These are phyloP conservation scores for Eimeria necatrix DNA, from an alignment of 169 alveolate genomes.

Conservation along the genomic window DNA sequence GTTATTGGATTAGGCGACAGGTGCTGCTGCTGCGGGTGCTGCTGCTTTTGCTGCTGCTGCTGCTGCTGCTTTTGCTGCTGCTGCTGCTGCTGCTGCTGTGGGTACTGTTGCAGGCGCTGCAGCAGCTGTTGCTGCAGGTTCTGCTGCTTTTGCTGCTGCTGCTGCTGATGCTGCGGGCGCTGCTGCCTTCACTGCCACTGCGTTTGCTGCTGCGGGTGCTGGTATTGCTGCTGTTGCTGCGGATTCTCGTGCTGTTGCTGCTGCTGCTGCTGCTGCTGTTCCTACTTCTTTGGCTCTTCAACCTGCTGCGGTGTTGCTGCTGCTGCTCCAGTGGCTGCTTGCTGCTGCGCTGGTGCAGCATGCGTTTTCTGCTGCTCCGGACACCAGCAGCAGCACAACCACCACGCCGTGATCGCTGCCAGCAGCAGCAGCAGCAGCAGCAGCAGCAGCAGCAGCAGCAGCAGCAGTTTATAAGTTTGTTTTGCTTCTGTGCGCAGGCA, in stretches of 20 bases:
- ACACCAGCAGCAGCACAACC: too few species aligned
- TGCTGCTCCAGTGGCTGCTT: too few species aligned
- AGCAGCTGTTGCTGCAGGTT: background rate
- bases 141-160: background rate
- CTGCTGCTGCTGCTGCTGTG: background rate
- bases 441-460: background rate
- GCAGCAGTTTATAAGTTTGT: background rate
- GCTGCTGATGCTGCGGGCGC: background rate
- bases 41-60: background rate
- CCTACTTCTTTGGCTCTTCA: too few species aligned
- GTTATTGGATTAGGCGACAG: constrained; percentile 98
- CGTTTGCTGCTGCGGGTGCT: background rate
- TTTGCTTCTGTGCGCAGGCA: constrained; percentile 88
- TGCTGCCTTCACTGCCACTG: too few species aligned
- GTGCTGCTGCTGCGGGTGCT: constrained; percentile 61
- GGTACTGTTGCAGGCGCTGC: background rate
- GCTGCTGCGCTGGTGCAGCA: too few species aligned
- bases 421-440: background rate
- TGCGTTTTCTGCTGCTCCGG: too few species aligned
- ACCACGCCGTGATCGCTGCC: background rate
- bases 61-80: background rate
- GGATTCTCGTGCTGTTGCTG: too few species aligned
- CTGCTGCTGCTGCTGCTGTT: too few species aligned
- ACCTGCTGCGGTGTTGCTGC: too few species aligned
- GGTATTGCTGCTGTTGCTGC: background rate